These are phyloP conservation scores for Pochonia chlamydosporia DNA, from an alignment of 2,329 filamentous ascomycete genomes.

Conservation along the genomic window DNA sequence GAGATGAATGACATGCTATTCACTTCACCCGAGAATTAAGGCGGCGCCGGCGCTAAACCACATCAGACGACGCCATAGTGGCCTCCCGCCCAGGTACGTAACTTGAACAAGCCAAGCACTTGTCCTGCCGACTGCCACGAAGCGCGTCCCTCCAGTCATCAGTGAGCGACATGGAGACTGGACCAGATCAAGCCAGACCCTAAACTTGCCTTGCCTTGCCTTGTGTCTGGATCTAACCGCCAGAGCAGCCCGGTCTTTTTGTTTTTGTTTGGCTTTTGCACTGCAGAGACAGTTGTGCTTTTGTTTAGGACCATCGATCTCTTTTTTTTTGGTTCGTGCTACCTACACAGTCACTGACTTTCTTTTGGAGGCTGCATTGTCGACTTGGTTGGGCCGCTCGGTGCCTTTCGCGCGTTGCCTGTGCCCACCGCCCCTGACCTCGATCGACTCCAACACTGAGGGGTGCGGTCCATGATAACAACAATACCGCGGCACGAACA, in stretches of 20 bases:
- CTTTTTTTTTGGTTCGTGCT: not conserved
- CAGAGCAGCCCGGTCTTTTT: not conserved
- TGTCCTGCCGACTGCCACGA: not conserved
- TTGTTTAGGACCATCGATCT: not conserved
- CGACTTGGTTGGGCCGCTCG: slow-evolving; percentile 3
- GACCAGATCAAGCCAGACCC: no score
- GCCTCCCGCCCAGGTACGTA: not conserved
- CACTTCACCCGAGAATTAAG: not conserved
- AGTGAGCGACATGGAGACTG: no score
- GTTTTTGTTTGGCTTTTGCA: not conserved
- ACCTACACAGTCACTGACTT: not conserved
- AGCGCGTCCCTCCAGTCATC: slow-evolving; percentile 5
- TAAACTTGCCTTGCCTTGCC: not conserved
- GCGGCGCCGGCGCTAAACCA: slow-evolving; percentile 6
- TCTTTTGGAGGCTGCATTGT: not conserved
- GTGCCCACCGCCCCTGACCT: slow-evolving; percentile 2
- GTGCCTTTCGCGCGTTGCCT: not conserved
- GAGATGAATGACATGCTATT: no score
- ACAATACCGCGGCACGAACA: slow-evolving; percentile 6
- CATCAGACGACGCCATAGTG: not conserved
- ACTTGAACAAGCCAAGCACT: no score
- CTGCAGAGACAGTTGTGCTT: slow-evolving; percentile 4
- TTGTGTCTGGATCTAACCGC: slow-evolving; percentile 3
- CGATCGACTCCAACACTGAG: slow-evolving; percentile 4
- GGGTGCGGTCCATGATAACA: slow-evolving; percentile 11